Percentiles rank a stretch among this genome's conserved stretches.
phyloP scores from a whole-genome alignment of 2,329 filamentous ascomycete genomes.

The Colletotrichum noveboracense region DNA sequence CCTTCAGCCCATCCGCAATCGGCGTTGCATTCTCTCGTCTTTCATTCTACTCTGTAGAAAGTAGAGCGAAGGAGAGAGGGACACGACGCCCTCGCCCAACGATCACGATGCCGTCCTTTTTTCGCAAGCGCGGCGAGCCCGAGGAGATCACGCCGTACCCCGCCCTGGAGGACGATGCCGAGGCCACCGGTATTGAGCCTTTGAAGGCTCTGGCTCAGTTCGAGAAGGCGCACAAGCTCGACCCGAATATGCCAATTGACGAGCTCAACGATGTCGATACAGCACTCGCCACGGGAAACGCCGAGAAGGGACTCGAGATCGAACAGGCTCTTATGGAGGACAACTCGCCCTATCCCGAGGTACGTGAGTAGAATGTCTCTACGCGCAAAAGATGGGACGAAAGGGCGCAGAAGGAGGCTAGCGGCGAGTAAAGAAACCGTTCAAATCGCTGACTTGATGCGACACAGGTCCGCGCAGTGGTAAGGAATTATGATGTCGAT shows the following conservation, averaged over 20 bases:
- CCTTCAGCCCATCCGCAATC: constrained; percentile 20
- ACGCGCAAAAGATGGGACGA: not conserved
- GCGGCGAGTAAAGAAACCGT: not conserved
- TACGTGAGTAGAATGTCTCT: constrained; percentile 33
- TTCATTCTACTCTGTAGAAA: constrained; percentile 11
- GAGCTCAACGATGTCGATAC: constrained; percentile 65
- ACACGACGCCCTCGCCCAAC: not conserved
- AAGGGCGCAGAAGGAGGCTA: too few species aligned
- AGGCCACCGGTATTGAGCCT: constrained; percentile 44
- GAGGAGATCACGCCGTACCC: constrained; percentile 50
- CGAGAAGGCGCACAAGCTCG: constrained; percentile 65
- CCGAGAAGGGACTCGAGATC: constrained; percentile 60
- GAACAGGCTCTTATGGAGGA: constrained; percentile 66
- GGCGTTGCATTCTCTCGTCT: constrained; percentile 10
- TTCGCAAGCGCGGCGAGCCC: constrained; percentile 51
- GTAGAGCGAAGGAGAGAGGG: constrained; percentile 18
- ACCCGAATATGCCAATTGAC: constrained; percentile 69
- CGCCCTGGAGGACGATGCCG: constrained; percentile 41
- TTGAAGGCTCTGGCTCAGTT: constrained; percentile 58
- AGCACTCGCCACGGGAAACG: constrained; percentile 58
- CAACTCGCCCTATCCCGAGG: constrained; percentile 72
- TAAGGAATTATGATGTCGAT: constrained; percentile 69
- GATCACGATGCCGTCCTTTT: constrained; percentile 40
- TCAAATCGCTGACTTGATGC: constrained; percentile 9
- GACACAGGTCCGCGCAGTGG: constrained; percentile 65